Conservation (phyloP, 148 eudicot genomes). For the Cornus controversa region DNA sequence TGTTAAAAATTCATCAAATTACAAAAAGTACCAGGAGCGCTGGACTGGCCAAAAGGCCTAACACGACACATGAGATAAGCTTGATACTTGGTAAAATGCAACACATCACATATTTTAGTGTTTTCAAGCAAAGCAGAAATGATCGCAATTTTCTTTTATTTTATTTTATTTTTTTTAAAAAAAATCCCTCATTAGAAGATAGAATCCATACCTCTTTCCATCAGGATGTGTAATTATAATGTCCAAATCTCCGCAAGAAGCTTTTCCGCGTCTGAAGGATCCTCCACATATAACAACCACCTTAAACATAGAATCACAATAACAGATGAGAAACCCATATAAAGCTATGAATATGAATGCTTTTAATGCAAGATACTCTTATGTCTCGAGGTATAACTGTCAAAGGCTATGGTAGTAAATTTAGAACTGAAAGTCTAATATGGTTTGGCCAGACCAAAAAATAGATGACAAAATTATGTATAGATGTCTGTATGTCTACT, state of each 20-base stretch:
- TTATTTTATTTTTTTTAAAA: too few species aligned
- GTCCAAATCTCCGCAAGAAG: constrained; percentile 95
- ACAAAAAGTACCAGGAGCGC: too few species aligned
- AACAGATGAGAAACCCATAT: background rate
- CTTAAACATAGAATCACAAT: constrained; percentile 32
- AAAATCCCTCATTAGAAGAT: background rate
- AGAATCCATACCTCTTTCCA: constrained; percentile 65
- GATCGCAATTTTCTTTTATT: too few species aligned
- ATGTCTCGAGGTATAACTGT: background rate
- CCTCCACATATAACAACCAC: constrained; percentile 82
- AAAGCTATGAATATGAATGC: background rate
- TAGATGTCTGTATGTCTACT: too few species aligned
- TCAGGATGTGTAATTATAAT: constrained; percentile 91
- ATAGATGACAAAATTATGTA: background rate
- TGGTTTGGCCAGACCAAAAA: background rate
- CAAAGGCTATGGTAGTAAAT: background rate
- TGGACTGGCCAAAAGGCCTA: too few species aligned
- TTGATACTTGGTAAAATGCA: background rate
- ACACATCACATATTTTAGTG: background rate
- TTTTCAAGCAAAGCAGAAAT: background rate
- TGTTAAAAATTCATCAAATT: too few species aligned
- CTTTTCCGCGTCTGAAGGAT: constrained; percentile 94
- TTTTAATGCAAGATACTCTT: background rate
- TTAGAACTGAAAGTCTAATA: background rate
- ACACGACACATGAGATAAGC: too few species aligned